Base-by-base conservation (phyloP, 345 rosid genomes). In the Laguncularia racemosa region DNA sequence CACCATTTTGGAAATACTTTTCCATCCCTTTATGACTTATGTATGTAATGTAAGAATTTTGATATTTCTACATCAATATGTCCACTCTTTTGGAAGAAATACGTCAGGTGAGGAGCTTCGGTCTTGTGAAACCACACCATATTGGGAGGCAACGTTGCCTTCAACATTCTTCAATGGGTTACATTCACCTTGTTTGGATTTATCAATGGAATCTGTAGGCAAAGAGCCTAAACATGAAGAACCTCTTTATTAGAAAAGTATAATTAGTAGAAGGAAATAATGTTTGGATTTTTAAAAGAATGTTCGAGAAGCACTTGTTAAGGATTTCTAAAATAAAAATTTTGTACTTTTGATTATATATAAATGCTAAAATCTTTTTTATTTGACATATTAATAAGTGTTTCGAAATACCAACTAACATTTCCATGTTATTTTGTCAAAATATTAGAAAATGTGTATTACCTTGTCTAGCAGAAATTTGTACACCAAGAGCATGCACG, bases 71-170 rank as follows among this genome's bases (percentile, higher is more conserved):
- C 26, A 47, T 47, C 64, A 84, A 60, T 84, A 88, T 18, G 83
- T 83, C 96, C 96, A 88, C 67, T 88, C 96, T 18, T 83, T 80
- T 12, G 96, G 93, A 44, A 85, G 92, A 75, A 85, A 74, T 16
- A 73, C 57, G 52, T 85, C 89, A 13, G 83, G 81, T 3, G 92
- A 71, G 53, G 74, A 72, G 52, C 62, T 73, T 49, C 59, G 76
- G 56, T 52, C 75, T 48, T 66, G 72, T 2, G 64, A 44, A 13
- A 10, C 64, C 38, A 48, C 69, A 48, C 51, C 57, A 23, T 74
- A 52, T 53, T 53, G 59, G 1, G 76, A 50, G 48, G 79, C 48
- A 14, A 46, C 69, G 16, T 73, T 61, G 44, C 50, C 67, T 14
- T 68, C 50, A 60, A 33, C 64, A 56, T 56, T 63, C 52, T 65